Conservation (phyloP, 129 eudicot species). For the Glebionis coronaria region DNA sequence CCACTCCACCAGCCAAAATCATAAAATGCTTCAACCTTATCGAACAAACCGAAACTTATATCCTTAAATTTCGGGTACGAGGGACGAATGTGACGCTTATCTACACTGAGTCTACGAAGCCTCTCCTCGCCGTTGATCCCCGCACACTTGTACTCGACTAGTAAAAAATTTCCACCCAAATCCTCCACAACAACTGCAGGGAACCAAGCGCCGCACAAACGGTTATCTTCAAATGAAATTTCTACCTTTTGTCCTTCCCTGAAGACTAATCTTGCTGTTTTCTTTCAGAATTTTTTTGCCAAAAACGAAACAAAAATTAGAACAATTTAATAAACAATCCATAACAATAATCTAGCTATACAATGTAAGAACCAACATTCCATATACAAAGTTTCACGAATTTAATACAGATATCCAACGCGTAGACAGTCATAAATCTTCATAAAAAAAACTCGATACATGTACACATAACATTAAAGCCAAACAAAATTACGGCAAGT, state of each 20-base stretch:
- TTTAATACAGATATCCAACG: constrained; percentile 9
- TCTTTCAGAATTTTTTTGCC: constrained; percentile 35
- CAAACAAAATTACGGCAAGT: too few species aligned
- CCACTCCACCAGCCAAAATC: constrained; percentile 79
- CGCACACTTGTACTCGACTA: constrained; percentile 39
- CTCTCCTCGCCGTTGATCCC: constrained; percentile 12
- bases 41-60: constrained; percentile 46
- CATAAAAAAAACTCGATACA: too few species aligned
- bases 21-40: constrained; percentile 58
- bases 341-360: too few species aligned
- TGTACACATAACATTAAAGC: too few species aligned
- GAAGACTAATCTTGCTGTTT: constrained; percentile 50
- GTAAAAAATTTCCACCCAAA: constrained; percentile 25
- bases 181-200: constrained; percentile 55
- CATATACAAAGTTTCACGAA: constrained; percentile 1
- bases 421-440: too few species aligned
- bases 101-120: constrained; percentile 38
- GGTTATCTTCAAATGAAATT: constrained; percentile 41
- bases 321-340: constrained; percentile 25
- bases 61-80: constrained; percentile 42
- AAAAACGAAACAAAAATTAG: constrained; percentile 29
- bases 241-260: constrained; percentile 58
- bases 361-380: not conserved
- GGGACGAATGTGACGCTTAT: constrained; percentile 51
- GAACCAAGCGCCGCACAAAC: constrained; percentile 52